These are phyloP conservation scores for Amborella trichopoda DNA, from an alignment of 164 flowering plant species.

Conservation along the genomic window DNA sequence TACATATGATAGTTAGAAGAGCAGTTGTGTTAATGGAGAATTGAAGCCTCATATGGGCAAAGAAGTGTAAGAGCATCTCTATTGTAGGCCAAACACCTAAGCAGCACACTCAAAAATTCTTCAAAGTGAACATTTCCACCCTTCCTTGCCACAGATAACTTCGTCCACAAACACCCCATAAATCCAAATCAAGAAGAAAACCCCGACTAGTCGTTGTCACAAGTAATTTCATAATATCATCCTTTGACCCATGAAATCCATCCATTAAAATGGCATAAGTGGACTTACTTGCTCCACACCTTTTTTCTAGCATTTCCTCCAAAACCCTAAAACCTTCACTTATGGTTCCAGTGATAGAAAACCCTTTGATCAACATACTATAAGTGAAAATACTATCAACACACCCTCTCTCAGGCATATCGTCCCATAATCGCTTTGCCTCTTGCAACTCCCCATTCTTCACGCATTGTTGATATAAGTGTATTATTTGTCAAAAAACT, in stretches of 20 bases:
- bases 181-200: constrained; percentile 20
- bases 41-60: too few species aligned
- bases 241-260: constrained; percentile 22
- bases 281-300: constrained; percentile 39
- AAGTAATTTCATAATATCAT: constrained; percentile 21
- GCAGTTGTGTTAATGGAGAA: too few species aligned
- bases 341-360: constrained; percentile 36
- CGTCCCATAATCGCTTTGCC: constrained; percentile 60
- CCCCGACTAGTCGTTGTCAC: constrained; percentile 20
- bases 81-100: too few species aligned
- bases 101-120: too few species aligned
- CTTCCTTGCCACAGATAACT: constrained; percentile 11
- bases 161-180: constrained; percentile 36
- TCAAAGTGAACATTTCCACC: constrained; percentile 11
- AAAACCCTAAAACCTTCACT: constrained; percentile 45
- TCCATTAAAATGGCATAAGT: constrained; percentile 37
- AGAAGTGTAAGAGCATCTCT: too few species aligned
- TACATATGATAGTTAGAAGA: too few species aligned
- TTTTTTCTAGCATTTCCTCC: constrained; percentile 67
- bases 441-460: constrained; percentile 45
- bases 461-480: constrained; percentile 51
- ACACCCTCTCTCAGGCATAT: constrained; percentile 58
- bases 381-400: constrained; percentile 42
- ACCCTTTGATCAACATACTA: constrained; percentile 40
- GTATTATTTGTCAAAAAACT: constrained; percentile 60